Percentiles rank a stretch among this genome's conserved stretches.
Evolutionary conservation across 2,329 filamentous ascomycete genomes (phyloP).

Genomic region (Cladosporium sp.): DNA sequence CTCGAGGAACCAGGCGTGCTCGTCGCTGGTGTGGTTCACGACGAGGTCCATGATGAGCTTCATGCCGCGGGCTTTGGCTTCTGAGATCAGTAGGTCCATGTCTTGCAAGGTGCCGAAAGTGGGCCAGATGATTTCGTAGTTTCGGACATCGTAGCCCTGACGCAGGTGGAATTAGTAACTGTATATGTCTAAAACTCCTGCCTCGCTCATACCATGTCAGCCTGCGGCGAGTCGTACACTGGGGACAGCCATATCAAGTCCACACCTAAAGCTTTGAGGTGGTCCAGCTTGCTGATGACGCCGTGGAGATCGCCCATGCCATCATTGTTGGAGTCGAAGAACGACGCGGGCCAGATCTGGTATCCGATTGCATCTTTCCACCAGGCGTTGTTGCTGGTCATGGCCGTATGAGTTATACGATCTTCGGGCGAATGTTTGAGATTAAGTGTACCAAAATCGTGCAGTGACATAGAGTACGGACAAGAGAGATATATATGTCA

Average conservation of each 20-base stretch:
- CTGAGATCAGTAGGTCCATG: conserved; percentile 46
- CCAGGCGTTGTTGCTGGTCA: conserved; percentile 30
- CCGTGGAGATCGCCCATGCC: conserved; percentile 13
- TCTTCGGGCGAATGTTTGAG: too few species aligned
- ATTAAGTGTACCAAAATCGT: too few species aligned
- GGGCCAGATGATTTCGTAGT: conserved; percentile 49
- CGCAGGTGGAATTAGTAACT: conserved; percentile 45
- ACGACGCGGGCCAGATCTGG: conserved; percentile 47
- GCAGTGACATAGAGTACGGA: too few species aligned
- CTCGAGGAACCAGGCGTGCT: conserved; percentile 61
- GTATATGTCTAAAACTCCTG: conserved; percentile 28
- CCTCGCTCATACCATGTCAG: conserved; percentile 43
- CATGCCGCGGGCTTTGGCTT: conserved; percentile 47
- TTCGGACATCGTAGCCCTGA: conserved; percentile 65
- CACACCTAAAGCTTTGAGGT: conserved; percentile 35
- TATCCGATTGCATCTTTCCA: conserved; percentile 48
- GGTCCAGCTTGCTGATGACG: conserved; percentile 13
- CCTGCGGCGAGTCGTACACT: conserved; percentile 60
- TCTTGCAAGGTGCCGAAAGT: conserved; percentile 49
- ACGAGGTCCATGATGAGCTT: conserved; percentile 42
- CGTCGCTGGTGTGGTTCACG: conserved; percentile 37
- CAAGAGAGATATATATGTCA: neutral
- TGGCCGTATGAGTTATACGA: neutral
- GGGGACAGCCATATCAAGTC: conserved; percentile 69
- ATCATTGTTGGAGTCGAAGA: conserved; percentile 41